These are phyloP conservation scores for Rauvolfia tetraphylla DNA, from an alignment of 257 asterid genomes.

Conservation along the genomic window DNA sequence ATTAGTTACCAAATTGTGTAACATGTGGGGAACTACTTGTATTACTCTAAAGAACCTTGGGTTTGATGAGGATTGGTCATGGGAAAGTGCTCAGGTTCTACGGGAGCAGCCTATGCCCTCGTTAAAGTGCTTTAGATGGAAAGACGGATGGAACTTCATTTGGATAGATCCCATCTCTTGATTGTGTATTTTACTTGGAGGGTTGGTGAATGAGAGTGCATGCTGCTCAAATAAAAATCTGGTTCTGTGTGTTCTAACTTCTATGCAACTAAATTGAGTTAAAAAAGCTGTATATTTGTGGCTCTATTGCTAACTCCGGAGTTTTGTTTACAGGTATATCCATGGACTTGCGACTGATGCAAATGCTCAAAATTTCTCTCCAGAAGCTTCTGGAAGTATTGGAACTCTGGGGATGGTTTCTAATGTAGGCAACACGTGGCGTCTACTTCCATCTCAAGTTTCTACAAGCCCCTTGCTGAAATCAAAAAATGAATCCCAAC, in stretches of 20 bases:
- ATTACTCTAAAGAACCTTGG: neutral
- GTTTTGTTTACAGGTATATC: slow-evolving; percentile 45
- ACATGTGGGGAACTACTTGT: neutral
- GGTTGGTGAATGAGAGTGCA: neutral
- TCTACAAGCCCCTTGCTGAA: slow-evolving; percentile 47
- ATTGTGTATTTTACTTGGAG: neutral
- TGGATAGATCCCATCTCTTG: neutral
- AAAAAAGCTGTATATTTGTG: neutral
- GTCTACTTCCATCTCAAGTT: slow-evolving; percentile 61
- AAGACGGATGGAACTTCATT: neutral
- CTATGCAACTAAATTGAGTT: neutral
- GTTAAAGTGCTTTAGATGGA: neutral
- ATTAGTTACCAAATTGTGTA: neutral
- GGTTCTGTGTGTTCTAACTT: neutral
- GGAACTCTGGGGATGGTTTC: slow-evolving; percentile 60
- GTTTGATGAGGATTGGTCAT: neutral
- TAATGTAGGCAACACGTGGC: slow-evolving; percentile 51
- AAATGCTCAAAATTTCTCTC: slow-evolving; percentile 51
- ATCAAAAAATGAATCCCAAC: slow-evolving; percentile 47
- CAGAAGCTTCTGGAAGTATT: slow-evolving; percentile 51
- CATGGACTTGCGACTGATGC: slow-evolving; percentile 49
- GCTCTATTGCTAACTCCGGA: neutral
- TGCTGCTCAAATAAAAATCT: neutral
- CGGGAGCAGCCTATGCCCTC: neutral
- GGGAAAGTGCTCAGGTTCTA: neutral